Evolutionary conservation across 2,329 filamentous ascomycete species (phyloP).

Genomic region (Claviceps pazoutovae): DNA sequence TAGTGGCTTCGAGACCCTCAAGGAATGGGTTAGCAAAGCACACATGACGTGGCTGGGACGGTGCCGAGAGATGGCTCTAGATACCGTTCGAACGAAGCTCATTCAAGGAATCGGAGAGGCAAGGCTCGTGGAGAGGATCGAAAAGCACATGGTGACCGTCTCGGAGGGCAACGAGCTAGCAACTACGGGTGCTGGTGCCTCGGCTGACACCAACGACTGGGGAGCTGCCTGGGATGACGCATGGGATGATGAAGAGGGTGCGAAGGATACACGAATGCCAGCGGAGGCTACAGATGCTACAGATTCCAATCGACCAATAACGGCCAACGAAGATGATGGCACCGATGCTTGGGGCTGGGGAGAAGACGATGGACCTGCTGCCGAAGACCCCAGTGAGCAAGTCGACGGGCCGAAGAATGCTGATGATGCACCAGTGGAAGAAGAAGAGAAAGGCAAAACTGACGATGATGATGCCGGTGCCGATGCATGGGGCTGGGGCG

Average conservation of each 20-base stretch:
- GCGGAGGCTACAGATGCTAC: constrained; percentile 9
- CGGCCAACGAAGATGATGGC: constrained; percentile 24
- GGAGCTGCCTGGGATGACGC: constrained; percentile 61
- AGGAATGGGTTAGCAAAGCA: constrained; percentile 68
- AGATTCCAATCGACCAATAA: constrained; percentile 8
- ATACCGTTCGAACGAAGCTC: constrained; percentile 57
- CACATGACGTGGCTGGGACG: constrained; percentile 77
- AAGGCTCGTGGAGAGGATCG: constrained; percentile 65
- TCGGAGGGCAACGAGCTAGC: constrained; percentile 51
- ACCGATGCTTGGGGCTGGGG: constrained; percentile 77
- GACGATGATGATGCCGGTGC: constrained; percentile 33
- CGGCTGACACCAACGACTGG: constrained; percentile 49
- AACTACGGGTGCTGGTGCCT: constrained; percentile 33
- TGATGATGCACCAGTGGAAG: constrained; percentile 1
- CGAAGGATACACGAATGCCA: constrained; percentile 9
- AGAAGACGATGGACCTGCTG: constrained; percentile 35
- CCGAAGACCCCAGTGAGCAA: constrained; percentile 11
- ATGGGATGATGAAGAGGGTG: constrained; percentile 59
- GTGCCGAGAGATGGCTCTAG: constrained; percentile 65
- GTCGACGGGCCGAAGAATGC: background rate
- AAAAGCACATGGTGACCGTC: constrained; percentile 64
- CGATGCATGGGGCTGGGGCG: constrained; percentile 81
- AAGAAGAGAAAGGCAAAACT: background rate
- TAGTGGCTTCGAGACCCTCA: constrained; percentile 46
- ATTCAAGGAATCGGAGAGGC: constrained; percentile 50